phyloP scores from a whole-genome alignment of 2,329 filamentous ascomycete genomes.

The Claviceps humidiphila region DNA sequence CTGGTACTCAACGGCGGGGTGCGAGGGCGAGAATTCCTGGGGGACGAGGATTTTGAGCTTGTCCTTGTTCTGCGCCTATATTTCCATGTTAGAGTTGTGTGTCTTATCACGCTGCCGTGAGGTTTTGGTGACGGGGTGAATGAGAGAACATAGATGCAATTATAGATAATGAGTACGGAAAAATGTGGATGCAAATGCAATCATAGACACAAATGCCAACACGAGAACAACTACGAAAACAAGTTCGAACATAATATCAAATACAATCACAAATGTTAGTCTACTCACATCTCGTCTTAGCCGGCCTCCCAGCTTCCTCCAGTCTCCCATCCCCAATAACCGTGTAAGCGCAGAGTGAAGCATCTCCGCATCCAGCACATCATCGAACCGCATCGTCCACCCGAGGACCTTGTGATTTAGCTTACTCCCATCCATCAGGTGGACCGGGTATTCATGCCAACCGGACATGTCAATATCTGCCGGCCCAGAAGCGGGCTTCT shows the following conservation, averaged over 20 bases:
- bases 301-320: slow-evolving; percentile 31
- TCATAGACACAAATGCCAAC: too few species aligned
- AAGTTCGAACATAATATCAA: too few species aligned
- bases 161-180: too few species aligned
- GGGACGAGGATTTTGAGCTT: slow-evolving; percentile 22
- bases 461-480: not conserved
- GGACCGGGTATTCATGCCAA: slow-evolving; percentile 2
- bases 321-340: slow-evolving; percentile 26
- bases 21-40: slow-evolving; percentile 13
- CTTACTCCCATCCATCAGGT: not conserved
- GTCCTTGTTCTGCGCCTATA: slow-evolving; percentile 5
- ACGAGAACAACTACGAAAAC: too few species aligned
- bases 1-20: slow-evolving; percentile 28
- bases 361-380: slow-evolving; percentile 23
- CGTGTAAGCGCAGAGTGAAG: slow-evolving; percentile 20
- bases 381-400: slow-evolving; percentile 3
- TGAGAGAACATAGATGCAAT: too few species aligned
- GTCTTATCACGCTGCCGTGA: too few species aligned
- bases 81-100: too few species aligned
- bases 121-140: too few species aligned
- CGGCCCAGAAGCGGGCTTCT: not conserved
- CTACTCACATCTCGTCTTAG: slow-evolving; percentile 22
- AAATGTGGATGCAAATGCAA: too few species aligned
- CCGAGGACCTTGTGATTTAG: slow-evolving; percentile 2
- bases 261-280: too few species aligned